Percentiles rank a stretch among this genome's conserved stretches.
Conservation (phyloP, 129 eudicot genomes). For the Chrysanthemum seticuspe region DNA sequence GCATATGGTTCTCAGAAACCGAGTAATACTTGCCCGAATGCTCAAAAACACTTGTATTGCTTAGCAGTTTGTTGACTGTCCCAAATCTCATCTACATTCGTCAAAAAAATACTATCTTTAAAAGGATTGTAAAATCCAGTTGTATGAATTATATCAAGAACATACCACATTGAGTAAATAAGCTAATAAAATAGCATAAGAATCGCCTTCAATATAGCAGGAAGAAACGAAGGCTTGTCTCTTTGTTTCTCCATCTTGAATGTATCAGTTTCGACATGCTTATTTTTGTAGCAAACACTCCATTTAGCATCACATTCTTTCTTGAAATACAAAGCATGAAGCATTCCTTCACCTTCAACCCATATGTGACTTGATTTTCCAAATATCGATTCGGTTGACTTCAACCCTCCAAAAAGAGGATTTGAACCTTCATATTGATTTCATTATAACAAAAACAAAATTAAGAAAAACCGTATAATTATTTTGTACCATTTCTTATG, state of each 20-base stretch:
- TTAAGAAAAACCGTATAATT: neutral
- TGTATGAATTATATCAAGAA: neutral
- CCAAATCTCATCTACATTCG: slow-evolving; percentile 57
- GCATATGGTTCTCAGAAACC: slow-evolving; percentile 60
- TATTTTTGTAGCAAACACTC: slow-evolving; percentile 50
- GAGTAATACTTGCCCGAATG: slow-evolving; percentile 61
- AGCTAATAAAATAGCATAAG: slow-evolving; percentile 55
- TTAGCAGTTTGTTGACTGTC: slow-evolving; percentile 43
- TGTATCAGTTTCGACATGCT: slow-evolving; percentile 62
- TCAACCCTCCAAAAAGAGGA: slow-evolving; percentile 74
- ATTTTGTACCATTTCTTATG: slow-evolving; percentile 63
- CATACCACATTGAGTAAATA: slow-evolving; percentile 55
- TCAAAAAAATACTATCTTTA: neutral
- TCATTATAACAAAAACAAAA: neutral
- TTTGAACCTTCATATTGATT: slow-evolving; percentile 49
- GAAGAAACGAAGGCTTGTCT: slow-evolving; percentile 61
- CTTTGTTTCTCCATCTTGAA: slow-evolving; percentile 45
- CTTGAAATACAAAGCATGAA: slow-evolving; percentile 63
- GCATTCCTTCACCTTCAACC: slow-evolving; percentile 94
- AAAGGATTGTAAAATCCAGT: neutral
- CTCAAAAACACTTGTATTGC: slow-evolving; percentile 72
- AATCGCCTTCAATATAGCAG: slow-evolving; percentile 65
- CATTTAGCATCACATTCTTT: slow-evolving; percentile 44
- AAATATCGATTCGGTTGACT: slow-evolving; percentile 55
- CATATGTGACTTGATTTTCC: slow-evolving; percentile 67